Base-by-base conservation (phyloP, 2,329 filamentous ascomycete genomes). In the Shiraia bambusicola region DNA sequence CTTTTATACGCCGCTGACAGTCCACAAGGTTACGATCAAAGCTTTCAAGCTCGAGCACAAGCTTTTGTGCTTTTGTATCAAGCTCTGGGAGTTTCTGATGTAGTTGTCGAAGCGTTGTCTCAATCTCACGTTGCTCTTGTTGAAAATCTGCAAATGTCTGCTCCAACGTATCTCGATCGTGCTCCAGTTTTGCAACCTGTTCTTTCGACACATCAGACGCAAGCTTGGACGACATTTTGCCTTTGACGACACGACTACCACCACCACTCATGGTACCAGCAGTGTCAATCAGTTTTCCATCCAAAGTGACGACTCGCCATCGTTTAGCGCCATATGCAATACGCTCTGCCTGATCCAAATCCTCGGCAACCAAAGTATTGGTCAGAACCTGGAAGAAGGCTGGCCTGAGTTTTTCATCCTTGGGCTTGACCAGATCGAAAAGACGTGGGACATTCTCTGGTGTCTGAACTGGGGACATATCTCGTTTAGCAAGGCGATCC, bases 231-330 rank as follows among this genome's bases (percentile, higher is more conserved):
- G 92, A 97, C 94, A 98, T 98, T 42, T 90, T 83, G 1, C 94
- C 94, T 63, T 85, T 89, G 58, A 92, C 91, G 42, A 93, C 88
- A 12, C 88, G 87, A 32, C 82, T 92, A 42, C 93, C 93, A 76
- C 93, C 93, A 75, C 93, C 93, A 44, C 88, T 95, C 93, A 98
- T 97, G 26, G 93, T 97, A 76, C 93, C 93, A 1, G 92, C 96
- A 66, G 94, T 94, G 72, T 98, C 93, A 54, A 98, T 97, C 37
- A 98, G 79, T 68, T 96, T 91, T 34, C 93, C 93, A 47, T 91
- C 89, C 2, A 98, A 80, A 0, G 93, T 98, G 28, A 98, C 93
- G 3, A 98, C 93, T 52, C 93, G 84, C 93, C 93, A 98, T 67
- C 93, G 78, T 73, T 84, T 88, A 32, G 88, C 88, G 29, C 93